Base-by-base conservation (phyloP, 2,329 filamentous ascomycete genomes). In the Colletotrichum gloeosporioides region DNA sequence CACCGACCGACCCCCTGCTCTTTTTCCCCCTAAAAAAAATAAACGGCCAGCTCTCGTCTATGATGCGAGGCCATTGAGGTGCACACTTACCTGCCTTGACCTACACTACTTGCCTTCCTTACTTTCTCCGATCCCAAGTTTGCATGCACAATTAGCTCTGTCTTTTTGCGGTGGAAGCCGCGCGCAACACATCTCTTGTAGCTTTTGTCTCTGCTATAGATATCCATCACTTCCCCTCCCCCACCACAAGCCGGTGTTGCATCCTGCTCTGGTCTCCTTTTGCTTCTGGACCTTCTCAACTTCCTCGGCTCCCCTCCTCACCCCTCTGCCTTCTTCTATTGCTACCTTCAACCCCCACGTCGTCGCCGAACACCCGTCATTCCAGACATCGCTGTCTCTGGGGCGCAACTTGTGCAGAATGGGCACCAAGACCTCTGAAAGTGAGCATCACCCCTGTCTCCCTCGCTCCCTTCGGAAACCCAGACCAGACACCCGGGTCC, bases 11-110 rank as follows among this genome's bases (percentile, higher is more conserved):
- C 49, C 34, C 34, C 68, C 27, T 29, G 27, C 59, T 22, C 15
- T 64, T 71, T 71, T 29, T 53, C 65, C 53, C 74, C 70, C 71
- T 70, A 69, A 73, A 76, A 76, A 73, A 61, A 62, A 34, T 32
- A 63, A 49, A 61, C 57, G 36, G 70, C 64, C 70, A 62, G 71
- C 59, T 55, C 62, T 49, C 74, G 29, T 72, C 62, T 39, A 73
- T 76, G 74, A 76, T 74, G 74, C 70, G 73, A 76, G 73, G 70
- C 68, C 73, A 69, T 59, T 73, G 59, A 63, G 73, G 36, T 49
- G 64, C 53, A 31, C 53, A 15, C 22, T 22, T 57, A 6, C 57
- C 25, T 44, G 39, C 39, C 44, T 49, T 49, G 44, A 49, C 44
- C 44, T 49, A 22, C 44, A 49, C 39, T 49, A 49, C 39, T 2